Percentiles rank a stretch among this genome's conserved stretches.
Conservation (phyloP, 176 grass and related monocot species). For the Tillandsia fasciculata region DNA sequence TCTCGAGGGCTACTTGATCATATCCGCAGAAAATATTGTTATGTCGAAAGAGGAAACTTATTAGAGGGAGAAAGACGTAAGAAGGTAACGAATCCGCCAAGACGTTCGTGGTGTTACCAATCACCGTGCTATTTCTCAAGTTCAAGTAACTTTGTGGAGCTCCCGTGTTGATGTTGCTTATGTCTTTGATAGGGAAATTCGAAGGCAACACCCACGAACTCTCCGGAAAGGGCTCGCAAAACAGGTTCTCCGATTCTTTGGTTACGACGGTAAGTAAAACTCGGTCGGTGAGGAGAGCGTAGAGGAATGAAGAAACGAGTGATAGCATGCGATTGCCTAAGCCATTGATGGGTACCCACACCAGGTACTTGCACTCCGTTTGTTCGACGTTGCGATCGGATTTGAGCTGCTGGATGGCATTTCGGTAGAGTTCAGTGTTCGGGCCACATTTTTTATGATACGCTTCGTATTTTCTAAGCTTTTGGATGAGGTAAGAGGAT, state of each 20-base stretch:
- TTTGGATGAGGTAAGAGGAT: slow-evolving; percentile 36
- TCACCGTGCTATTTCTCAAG: slow-evolving; percentile 15
- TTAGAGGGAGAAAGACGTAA: slow-evolving; percentile 50
- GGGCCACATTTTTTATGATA: slow-evolving; percentile 57
- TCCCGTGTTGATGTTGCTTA: slow-evolving; percentile 29
- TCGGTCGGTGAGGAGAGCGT: slow-evolving; percentile 66
- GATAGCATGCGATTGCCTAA: slow-evolving; percentile 66
- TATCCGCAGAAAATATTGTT: slow-evolving; percentile 53
- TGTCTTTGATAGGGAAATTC: slow-evolving; percentile 47
- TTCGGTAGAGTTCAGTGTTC: slow-evolving; percentile 23
- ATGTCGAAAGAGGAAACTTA: slow-evolving; percentile 23
- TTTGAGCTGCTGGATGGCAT: slow-evolving; percentile 40
- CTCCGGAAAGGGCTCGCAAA: slow-evolving; percentile 71
- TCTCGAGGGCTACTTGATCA: slow-evolving; percentile 40
- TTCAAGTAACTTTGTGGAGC: slow-evolving; percentile 46
- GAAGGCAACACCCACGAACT: slow-evolving; percentile 54
- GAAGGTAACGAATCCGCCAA: slow-evolving; percentile 19
- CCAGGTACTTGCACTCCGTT: slow-evolving; percentile 47
- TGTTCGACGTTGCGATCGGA: slow-evolving; percentile 30
- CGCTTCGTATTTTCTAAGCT: slow-evolving; percentile 51
- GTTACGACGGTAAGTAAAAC: slow-evolving; percentile 43
- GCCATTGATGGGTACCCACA: slow-evolving; percentile 54
- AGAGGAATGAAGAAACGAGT: slow-evolving; percentile 61
- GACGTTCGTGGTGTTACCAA: slow-evolving; percentile 16
- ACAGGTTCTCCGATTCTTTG: slow-evolving; percentile 34